phyloP scores from a whole-genome alignment of 768 basidiomycete species.

The Trametes sanguinea region DNA sequence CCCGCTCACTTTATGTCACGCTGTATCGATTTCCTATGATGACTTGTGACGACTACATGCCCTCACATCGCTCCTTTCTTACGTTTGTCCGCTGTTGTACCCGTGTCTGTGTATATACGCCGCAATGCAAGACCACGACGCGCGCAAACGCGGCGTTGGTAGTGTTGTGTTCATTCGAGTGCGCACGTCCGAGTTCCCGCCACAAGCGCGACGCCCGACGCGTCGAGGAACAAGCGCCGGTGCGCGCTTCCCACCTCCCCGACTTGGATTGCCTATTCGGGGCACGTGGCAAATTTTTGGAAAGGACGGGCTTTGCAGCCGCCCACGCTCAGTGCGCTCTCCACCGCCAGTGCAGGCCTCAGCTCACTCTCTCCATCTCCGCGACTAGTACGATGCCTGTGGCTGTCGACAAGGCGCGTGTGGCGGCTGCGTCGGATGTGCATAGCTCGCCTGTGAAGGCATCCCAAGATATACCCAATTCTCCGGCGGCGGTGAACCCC shows the following conservation, averaged over 20 bases:
- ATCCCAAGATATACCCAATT: slow-evolving; percentile 35
- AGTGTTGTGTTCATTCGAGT: neutral
- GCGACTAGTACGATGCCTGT: slow-evolving; percentile 30
- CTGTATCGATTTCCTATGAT: slow-evolving; percentile 14
- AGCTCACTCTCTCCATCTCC: slow-evolving; percentile 7
- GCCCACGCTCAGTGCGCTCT: neutral
- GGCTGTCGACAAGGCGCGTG: slow-evolving; percentile 31
- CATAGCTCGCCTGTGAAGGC: slow-evolving; percentile 40
- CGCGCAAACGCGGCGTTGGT: neutral
- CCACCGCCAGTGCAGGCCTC: neutral
- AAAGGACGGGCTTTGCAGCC: slow-evolving; percentile 12
- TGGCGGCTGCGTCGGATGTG: slow-evolving; percentile 29
- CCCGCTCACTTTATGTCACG: too few relatives aligned
- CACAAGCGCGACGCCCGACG: neutral
- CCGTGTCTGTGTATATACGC: slow-evolving; percentile 19
- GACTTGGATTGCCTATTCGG: slow-evolving; percentile 22
- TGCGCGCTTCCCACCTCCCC: slow-evolving; percentile 12
- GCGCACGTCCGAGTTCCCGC: neutral
- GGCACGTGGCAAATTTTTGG: slow-evolving; percentile 34
- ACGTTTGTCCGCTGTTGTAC: slow-evolving; percentile 5
- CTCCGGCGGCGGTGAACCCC: slow-evolving; percentile 30
- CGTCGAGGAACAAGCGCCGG: neutral
- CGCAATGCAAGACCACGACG: slow-evolving; percentile 13
- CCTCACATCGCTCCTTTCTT: neutral
- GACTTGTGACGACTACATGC: slow-evolving; percentile 5